Evolutionary conservation across 805 yeast species (phyloP), one percentile per base, ranked within the genome.

Genomic region (Kluyveromyces wickerhamii): DNA sequence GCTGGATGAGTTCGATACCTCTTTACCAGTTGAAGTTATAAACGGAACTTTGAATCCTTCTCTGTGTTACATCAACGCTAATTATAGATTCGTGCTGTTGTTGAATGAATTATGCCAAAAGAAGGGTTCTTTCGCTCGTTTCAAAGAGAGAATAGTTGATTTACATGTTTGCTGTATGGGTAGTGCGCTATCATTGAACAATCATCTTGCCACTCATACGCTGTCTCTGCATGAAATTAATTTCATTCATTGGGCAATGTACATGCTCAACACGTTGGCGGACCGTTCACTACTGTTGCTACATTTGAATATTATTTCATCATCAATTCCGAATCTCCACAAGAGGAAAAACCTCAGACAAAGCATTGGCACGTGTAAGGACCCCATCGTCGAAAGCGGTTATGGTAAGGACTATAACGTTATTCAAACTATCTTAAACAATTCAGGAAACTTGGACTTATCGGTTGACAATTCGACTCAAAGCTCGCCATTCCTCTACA

Each of bases 1-100:
- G 37, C 54, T 62, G 24, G 71, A 66, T 35, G 79, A 74, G 44
- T 71, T 69, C 49, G 77, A 75, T 43, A 77, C 77, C 0, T 57
- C 69, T n/a, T 51, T 72, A 43, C 79, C 80, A 0, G 67, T 63
- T 21, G 79, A 62, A 34, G 52, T 62, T 25, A 47, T 48, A 3
- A 61, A 62, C 3, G 57, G 52, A 29, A 56, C 53, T 18, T 47
- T 74, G 20, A 64, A 69, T 40, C 63, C 63, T n/a, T 58, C 68
- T 13, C 61, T 67, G 5, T 59, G 76, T 16, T 69, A 72, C 21
- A 52, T 72, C 49, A 73, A 72, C 39, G 71, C 74, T 3, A 73
- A 73, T 42, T 74, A 69, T 50, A 62, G 67, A 45, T 75, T 65
- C 43, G 68, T 68, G 38, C 48, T 69, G 13, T 66, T 76, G 11